Evolutionary conservation across 768 basidiomycete genomes (phyloP).

Genomic region (Pulveroboletus sp.): DNA sequence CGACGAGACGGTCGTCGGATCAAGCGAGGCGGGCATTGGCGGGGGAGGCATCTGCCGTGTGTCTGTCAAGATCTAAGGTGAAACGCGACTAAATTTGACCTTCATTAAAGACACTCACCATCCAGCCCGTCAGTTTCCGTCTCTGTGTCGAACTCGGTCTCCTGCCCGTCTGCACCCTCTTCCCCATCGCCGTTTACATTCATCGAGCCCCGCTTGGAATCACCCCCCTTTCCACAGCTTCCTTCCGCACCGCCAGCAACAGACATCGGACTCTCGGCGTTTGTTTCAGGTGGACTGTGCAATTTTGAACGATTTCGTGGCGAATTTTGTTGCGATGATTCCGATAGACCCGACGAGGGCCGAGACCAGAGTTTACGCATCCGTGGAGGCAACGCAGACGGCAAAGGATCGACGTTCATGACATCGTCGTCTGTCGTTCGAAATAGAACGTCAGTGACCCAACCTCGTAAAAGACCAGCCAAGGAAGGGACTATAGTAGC

Average conservation of each 20-base stretch:
- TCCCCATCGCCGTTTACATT: conserved; percentile 7
- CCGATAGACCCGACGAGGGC: background rate
- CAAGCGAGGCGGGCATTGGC: conserved; percentile 42
- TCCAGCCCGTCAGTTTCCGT: conserved; percentile 26
- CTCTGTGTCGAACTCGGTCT: conserved; percentile 32
- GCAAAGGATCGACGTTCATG: conserved; percentile 15
- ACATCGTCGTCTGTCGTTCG: conserved; percentile 4
- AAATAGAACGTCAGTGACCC: background rate
- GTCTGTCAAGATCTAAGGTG: conserved; percentile 26
- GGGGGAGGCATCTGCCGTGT: conserved; percentile 47
- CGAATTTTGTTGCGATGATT: conserved; percentile 5
- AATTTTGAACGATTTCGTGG: background rate
- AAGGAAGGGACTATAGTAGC: background rate
- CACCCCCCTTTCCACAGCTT: background rate
- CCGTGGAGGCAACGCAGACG: conserved; percentile 50
- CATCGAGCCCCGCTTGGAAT: background rate
- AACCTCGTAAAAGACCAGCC: background rate
- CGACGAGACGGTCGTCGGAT: conserved; percentile 38
- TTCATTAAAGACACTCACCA: conserved; percentile 14
- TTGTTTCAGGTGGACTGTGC: conserved; percentile 10
- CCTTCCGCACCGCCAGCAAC: conserved; percentile 8
- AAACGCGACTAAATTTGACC: background rate
- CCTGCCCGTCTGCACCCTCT: conserved; percentile 22
- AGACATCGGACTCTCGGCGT: conserved; percentile 20
- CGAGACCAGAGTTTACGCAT: conserved; percentile 51